phyloP scores from a whole-genome alignment of 2,329 filamentous ascomycete genomes.

The Zasmidium angulare region DNA sequence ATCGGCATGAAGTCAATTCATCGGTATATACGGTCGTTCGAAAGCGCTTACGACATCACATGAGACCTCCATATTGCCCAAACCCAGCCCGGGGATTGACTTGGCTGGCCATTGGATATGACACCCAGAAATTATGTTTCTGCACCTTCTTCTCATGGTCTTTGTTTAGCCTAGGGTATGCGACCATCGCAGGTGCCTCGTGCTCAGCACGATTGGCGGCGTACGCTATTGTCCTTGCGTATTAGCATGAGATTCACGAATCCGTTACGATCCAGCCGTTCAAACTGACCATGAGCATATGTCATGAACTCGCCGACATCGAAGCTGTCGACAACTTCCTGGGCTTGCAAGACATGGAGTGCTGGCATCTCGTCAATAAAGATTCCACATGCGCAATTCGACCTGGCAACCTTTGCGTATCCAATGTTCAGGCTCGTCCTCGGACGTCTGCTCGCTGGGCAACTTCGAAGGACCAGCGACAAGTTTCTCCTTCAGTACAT shows the following conservation, averaged over 20 bases:
- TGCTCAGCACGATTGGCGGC: conserved; percentile 10
- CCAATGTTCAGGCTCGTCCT: conserved; percentile 16
- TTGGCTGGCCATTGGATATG: conserved; percentile 13
- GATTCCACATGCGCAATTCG: neutral
- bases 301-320: conserved; percentile 22
- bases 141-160: conserved; percentile 16
- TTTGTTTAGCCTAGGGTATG: conserved; percentile 13
- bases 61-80: conserved; percentile 11
- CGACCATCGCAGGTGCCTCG: conserved; percentile 14
- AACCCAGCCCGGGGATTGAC: neutral
- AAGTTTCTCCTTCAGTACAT: conserved; percentile 10
- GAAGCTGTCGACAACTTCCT: conserved; percentile 9
- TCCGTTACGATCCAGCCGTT: neutral
- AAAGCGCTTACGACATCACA: conserved; percentile 2
- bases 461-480: conserved; percentile 2
- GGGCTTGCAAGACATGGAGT: conserved; percentile 13
- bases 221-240: neutral
- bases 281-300: conserved; percentile 5
- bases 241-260: neutral
- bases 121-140: conserved; percentile 14
- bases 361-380: conserved; percentile 6
- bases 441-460: conserved; percentile 8
- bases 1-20: too few relatives aligned
- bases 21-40: neutral
- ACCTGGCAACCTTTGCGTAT: conserved; percentile 9